Evolutionary conservation across 2,329 filamentous ascomycete species (phyloP).

Genomic region (Hypoxylon sp.): DNA sequence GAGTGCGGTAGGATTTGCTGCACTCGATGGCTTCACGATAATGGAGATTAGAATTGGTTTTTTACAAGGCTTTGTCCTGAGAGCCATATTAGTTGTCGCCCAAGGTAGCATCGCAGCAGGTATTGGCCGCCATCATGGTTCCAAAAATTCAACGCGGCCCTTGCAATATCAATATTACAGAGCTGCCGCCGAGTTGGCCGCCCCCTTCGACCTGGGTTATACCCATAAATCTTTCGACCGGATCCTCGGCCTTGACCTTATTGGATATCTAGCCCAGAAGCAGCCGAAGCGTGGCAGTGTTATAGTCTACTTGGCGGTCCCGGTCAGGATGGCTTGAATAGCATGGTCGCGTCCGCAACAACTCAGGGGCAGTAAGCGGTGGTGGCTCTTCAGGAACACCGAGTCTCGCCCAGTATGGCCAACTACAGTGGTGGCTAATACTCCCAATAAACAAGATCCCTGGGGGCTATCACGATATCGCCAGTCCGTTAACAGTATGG

Average conservation of each 20-base stretch:
- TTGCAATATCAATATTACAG: conserved; percentile 39
- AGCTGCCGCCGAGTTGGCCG: conserved; percentile 50
- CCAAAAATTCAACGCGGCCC: conserved; percentile 40
- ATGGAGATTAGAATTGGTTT: conserved; percentile 20
- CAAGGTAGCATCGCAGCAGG: conserved; percentile 10
- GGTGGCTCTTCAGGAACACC: background rate
- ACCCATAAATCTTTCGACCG: conserved; percentile 41
- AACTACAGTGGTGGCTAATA: conserved; percentile 1
- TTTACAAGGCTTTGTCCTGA: background rate
- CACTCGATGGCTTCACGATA: background rate
- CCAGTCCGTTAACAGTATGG: too few relatives aligned
- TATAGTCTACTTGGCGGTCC: conserved; percentile 57
- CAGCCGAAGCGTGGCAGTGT: conserved; percentile 54
- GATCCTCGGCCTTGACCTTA: conserved; percentile 51
- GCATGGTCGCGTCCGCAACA: conserved; percentile 30
- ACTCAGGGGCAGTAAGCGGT: conserved; percentile 22
- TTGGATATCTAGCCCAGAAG: conserved; percentile 51
- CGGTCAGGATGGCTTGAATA: conserved; percentile 41
- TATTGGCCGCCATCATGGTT: conserved; percentile 6
- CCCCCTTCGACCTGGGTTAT: conserved; percentile 60
- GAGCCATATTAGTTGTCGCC: conserved; percentile 14
- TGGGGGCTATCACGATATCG: conserved; percentile 48
- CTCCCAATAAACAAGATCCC: conserved; percentile 40
- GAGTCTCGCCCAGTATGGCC: background rate
- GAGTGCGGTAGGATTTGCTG: background rate